A percentile compares a stretch with the other conserved stretches of the same genome.
phyloP scores from a whole-genome alignment of 768 basidiomycete genomes.

The Clathrus columnatus region DNA sequence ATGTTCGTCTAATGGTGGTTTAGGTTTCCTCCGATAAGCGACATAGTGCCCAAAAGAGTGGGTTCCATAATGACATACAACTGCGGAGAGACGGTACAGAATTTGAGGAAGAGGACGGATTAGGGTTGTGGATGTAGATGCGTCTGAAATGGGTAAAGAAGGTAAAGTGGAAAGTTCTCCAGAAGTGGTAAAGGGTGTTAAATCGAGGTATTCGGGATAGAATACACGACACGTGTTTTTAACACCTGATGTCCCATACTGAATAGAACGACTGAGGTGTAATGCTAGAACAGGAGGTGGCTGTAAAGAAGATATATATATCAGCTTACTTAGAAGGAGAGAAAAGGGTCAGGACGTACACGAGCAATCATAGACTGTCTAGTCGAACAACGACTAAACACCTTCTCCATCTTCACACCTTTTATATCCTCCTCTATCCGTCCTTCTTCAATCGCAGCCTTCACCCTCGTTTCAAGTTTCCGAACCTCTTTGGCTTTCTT shows the following conservation, averaged over 20 bases:
- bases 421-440: conserved; percentile 79
- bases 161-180: conserved; percentile 67
- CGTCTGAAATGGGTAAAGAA: conserved; percentile 60
- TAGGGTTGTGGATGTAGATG: conserved; percentile 36
- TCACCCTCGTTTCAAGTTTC: conserved; percentile 53
- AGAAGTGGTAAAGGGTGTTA: conserved; percentile 81
- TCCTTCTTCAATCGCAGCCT: conserved; percentile 57
- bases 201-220: conserved; percentile 84
- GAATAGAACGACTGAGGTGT: conserved; percentile 88
- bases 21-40: conserved; percentile 79
- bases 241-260: conserved; percentile 62
- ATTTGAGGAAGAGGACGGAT: conserved; percentile 36
- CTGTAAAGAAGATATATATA: conserved; percentile 26
- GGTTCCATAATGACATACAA: conserved; percentile 89
- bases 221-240: conserved; percentile 78
- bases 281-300: conserved; percentile 81
- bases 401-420: conserved; percentile 72
- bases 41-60: conserved; percentile 95
- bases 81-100: conserved; percentile 78
- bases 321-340: neutral
- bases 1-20: conserved; percentile 30
- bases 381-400: conserved; percentile 64
- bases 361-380: conserved; percentile 91
- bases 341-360: conserved; percentile 37
- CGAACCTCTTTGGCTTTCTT: conserved; percentile 64